Percentiles rank a stretch among this genome's conserved stretches.
phyloP scores from a whole-genome alignment of 2,329 filamentous ascomycete genomes.

The Colletotrichum sidae region DNA sequence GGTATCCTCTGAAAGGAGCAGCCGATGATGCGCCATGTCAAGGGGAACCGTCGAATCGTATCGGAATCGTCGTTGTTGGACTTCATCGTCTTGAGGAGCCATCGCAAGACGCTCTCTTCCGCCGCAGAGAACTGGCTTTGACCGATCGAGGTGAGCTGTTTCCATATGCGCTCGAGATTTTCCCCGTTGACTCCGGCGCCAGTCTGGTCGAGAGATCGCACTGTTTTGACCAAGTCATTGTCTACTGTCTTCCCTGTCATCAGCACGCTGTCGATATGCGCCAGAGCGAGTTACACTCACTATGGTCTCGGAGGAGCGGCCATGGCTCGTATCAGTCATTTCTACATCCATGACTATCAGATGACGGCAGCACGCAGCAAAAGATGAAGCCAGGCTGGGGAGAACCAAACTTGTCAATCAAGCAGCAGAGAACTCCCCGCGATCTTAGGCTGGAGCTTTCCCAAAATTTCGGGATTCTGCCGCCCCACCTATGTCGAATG shows the following conservation, averaged over 20 bases:
- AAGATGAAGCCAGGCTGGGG: no score
- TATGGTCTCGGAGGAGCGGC: slow-evolving; percentile 16
- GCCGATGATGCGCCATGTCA: slow-evolving; percentile 71
- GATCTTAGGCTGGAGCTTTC: slow-evolving; percentile 35
- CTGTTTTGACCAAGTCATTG: slow-evolving; percentile 60
- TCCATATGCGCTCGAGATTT: slow-evolving; percentile 63
- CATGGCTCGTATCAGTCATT: slow-evolving; percentile 25
- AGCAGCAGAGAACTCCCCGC: slow-evolving; percentile 19
- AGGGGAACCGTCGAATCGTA: slow-evolving; percentile 64
- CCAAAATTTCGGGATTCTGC: slow-evolving; percentile 63
- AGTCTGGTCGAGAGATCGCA: slow-evolving; percentile 66
- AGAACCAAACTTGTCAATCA: neutral
- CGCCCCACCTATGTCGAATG: slow-evolving; percentile 42
- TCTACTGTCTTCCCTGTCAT: slow-evolving; percentile 39
- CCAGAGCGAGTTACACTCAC: slow-evolving; percentile 12
- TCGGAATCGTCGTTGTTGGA: slow-evolving; percentile 57
- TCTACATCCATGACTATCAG: slow-evolving; percentile 32
- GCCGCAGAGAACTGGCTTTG: slow-evolving; percentile 61
- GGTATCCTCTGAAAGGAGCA: slow-evolving; percentile 74
- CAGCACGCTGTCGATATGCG: slow-evolving; percentile 4
- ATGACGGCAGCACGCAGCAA: neutral
- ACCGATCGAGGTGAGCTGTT: slow-evolving; percentile 55
- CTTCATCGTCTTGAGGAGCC: slow-evolving; percentile 73
- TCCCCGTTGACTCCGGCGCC: slow-evolving; percentile 56
- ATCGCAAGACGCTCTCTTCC: slow-evolving; percentile 69